A percentile compares a stretch with the other conserved stretches of the same genome.
Conservation (phyloP, 192 early-diverging fungal species). For the Entomortierella lignicola region DNA sequence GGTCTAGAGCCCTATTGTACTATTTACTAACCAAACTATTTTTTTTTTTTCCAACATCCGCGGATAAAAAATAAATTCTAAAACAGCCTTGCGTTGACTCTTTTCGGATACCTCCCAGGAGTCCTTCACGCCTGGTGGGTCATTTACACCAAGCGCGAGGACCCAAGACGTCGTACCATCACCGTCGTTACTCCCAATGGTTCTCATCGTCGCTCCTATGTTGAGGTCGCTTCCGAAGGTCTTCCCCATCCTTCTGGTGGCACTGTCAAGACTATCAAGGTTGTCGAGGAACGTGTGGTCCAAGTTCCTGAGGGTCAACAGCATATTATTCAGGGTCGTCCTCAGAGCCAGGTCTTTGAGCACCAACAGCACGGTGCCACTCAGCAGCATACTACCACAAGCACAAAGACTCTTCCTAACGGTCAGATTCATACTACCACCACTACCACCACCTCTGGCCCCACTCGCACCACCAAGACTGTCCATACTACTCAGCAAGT, state of each 20-base stretch:
- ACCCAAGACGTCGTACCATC: slow-evolving; percentile 17
- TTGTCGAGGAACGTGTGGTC: slow-evolving; percentile 2
- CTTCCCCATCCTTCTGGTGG: background rate
- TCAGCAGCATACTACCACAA: slow-evolving; percentile 1
- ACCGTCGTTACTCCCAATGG: background rate
- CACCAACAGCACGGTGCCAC: background rate
- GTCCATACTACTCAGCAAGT: slow-evolving; percentile 13
- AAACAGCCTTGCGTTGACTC: slow-evolving; percentile 20
- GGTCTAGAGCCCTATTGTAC: no score
- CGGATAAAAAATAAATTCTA: no score
- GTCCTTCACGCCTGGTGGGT: slow-evolving; percentile 44
- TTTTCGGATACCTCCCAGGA: slow-evolving; percentile 40
- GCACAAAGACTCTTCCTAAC: slow-evolving; percentile 1
- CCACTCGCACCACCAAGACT: background rate
- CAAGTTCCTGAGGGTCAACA: background rate
- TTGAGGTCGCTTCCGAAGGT: background rate
- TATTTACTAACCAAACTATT: no score
- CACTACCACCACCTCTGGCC: slow-evolving; percentile 6
- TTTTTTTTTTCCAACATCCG: no score
- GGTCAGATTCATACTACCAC: background rate
- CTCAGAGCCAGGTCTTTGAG: background rate
- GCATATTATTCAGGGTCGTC: no score
- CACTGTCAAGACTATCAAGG: background rate
- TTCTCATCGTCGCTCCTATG: slow-evolving; percentile 11
- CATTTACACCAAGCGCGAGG: slow-evolving; percentile 39